Base-by-base conservation (phyloP, 1,139 yeast genomes). In the Blastobotrys buckinghamii region DNA sequence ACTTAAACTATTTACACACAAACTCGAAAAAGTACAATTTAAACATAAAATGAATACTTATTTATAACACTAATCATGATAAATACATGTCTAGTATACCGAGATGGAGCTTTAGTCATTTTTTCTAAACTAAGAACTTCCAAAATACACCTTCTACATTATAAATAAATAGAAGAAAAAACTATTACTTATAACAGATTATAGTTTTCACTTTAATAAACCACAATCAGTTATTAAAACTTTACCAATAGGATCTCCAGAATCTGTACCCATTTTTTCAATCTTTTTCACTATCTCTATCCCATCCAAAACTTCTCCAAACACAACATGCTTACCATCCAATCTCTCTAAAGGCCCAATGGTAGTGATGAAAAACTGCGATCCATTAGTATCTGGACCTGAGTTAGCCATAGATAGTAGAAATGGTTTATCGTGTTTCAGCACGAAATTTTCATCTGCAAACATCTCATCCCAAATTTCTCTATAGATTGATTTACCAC, bases 341-440 rank as follows among this genome's bases (percentile, higher is more conserved):
- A 58, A 77, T 79, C 63, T 79, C 63, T 56, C 78, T 36, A 20
- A 20, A 72, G 72, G 58, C 27, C 57, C 56, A 17, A 59, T 69
- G 2, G 70, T 67, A 24, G 72, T 80, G 56, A 80, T 77, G 66
- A 80, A 80, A 61, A 80, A 80, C 63, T 80, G 85, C 20, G 82
- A 76, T 1, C 84, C 84, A 59, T 80, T 80, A 53, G 84, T 79
- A 63, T 76, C 70, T 51, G 67, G 77, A 37, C 85, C 85, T 37
- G 82, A 75, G 58, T 80, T 80, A 54, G 84, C 85, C 85, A 80
- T 76, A 51, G 77, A 71, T 6, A 77, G 71, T 55, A 68, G 63
- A 48, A 68, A 76, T 1, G 78, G 76, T 49, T 62, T 62, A 48
- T 68, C 69, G 54, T 75, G 77, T 22, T 63, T 59, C 40, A 73